Percentiles rank a stretch among this genome's conserved stretches.
Evolutionary conservation across 768 basidiomycete species (phyloP).

Genomic region (Agaricus blazei): DNA sequence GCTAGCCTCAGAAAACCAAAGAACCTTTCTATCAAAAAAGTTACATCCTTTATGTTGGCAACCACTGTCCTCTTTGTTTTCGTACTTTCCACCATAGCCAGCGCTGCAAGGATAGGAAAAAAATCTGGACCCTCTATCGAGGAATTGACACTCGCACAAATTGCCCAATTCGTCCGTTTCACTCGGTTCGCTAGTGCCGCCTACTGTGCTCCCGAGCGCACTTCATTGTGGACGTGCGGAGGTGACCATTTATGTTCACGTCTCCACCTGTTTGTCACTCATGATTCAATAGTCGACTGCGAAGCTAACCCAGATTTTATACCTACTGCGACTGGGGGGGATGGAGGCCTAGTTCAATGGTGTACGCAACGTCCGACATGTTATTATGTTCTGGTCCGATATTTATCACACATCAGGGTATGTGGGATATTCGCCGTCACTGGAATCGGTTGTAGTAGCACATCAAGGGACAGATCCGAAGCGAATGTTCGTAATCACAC

Average conservation of each 20-base stretch:
- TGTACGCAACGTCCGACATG: constrained; percentile 23
- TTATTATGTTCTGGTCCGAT: background rate
- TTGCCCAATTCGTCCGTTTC: constrained; percentile 41
- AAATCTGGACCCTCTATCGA: background rate
- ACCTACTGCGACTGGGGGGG: constrained; percentile 40
- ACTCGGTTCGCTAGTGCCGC: constrained; percentile 45
- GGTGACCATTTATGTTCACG: constrained; percentile 22
- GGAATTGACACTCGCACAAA: constrained; percentile 32
- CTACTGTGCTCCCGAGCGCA: constrained; percentile 40
- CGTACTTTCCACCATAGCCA: too few relatives aligned
- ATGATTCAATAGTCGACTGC: constrained; percentile 28
- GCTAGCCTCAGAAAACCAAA: background rate
- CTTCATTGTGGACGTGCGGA: constrained; percentile 48
- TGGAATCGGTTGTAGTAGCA: constrained; percentile 32
- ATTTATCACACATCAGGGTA: constrained; percentile 13
- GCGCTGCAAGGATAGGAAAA: background rate
- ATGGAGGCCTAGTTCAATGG: constrained; percentile 31
- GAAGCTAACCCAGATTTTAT: constrained; percentile 34
- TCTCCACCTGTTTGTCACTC: background rate
- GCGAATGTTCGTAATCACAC: constrained; percentile 23
- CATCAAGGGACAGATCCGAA: constrained; percentile 38
- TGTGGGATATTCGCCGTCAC: constrained; percentile 27
- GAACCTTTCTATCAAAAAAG: background rate
- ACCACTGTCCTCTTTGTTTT: background rate
- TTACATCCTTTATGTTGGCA: background rate